Base-by-base conservation (phyloP, 371 early-diverging fungal genomes). In the Entomophthora muscae region DNA sequence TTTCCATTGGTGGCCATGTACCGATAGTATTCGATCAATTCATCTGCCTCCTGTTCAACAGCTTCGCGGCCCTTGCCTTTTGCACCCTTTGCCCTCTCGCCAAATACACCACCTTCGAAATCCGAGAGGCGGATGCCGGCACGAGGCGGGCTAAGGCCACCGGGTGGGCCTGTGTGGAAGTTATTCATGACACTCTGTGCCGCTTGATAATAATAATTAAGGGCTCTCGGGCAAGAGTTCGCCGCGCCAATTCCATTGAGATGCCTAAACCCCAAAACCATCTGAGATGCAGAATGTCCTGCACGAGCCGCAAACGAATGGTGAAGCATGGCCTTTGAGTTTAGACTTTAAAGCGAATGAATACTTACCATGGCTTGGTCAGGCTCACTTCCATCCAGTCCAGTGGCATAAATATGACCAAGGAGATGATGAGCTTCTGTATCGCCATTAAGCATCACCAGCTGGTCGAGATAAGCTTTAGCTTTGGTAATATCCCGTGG, bases 331-430 rank as follows among this genome's bases (percentile, higher is more conserved):
- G 91, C 89, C 73, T 71, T 59, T 52, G 23, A 61, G 12, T 53
- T n/a, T 27, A 59, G 33, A 2, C 22, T 53, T n/a, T 24, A 63
- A 21, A 21, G 33, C 13, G 22, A 2, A 27, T 0, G 22, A 17
- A 29, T 26, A 61, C 61, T 58, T 64, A 69, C 72, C 63, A 77
- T 73, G 24, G 78, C 82, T 66, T 83, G 81, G 66, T 83, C 79
- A 67, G 77, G 69, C 12, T 83, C 84, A 1, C 71, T 75, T 56
- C 80, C 72, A 10, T 93, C 95, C 33, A 95, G 67, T 0, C 94
- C 95, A 0, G 93, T 89, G 1, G 95, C 83, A 70, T 92, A 85
- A 72, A 91, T 82, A 64, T 91, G 79, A 3, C 94, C 96, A 3
- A 93, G 70, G 78, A 86, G 85, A 32, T 89, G 83, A 67, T 92